Conservation (phyloP, 176 grass and related monocot species). For the Cenchrus fungigraminus region DNA sequence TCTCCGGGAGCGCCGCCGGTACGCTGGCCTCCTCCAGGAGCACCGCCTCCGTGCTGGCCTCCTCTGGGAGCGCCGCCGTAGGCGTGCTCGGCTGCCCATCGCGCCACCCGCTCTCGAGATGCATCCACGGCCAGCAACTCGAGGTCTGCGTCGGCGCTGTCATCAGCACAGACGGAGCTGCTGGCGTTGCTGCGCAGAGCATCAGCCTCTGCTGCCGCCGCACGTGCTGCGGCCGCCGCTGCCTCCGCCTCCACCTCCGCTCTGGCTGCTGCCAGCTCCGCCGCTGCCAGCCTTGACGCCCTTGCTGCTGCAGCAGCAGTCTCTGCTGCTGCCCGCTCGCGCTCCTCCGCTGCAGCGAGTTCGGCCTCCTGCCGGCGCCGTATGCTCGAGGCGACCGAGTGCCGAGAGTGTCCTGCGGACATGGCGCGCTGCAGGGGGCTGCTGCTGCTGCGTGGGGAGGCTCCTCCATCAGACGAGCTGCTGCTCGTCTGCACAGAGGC, state of each 20-base stretch:
- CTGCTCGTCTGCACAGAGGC: too few relatives aligned
- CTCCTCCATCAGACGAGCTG: too few relatives aligned
- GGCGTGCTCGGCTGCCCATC: too few relatives aligned
- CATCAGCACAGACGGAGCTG: neutral
- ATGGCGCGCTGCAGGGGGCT: neutral
- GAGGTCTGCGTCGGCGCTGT: neutral
- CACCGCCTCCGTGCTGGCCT: too few relatives aligned
- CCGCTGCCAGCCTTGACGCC: neutral
- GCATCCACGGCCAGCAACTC: too few relatives aligned
- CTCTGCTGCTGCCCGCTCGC: neutral
- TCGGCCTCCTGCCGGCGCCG: neutral
- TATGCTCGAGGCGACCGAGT: neutral
- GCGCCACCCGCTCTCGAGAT: too few relatives aligned
- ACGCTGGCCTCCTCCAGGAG: too few relatives aligned
- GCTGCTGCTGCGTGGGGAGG: too few relatives aligned
- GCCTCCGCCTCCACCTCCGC: neutral
- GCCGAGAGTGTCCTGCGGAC: neutral
- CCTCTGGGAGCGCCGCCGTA: too few relatives aligned
- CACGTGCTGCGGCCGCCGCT: neutral
- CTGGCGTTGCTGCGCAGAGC: rapidly evolving
- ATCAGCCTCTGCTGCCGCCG: neutral
- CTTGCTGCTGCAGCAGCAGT: neutral
- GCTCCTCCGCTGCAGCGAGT: neutral
- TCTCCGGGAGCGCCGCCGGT: too few relatives aligned
- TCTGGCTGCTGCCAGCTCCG: neutral